A percentile compares a stretch with the other conserved stretches of the same genome.
Conservation (phyloP, 352 stramenopile species). For the Pythium graminicola region DNA sequence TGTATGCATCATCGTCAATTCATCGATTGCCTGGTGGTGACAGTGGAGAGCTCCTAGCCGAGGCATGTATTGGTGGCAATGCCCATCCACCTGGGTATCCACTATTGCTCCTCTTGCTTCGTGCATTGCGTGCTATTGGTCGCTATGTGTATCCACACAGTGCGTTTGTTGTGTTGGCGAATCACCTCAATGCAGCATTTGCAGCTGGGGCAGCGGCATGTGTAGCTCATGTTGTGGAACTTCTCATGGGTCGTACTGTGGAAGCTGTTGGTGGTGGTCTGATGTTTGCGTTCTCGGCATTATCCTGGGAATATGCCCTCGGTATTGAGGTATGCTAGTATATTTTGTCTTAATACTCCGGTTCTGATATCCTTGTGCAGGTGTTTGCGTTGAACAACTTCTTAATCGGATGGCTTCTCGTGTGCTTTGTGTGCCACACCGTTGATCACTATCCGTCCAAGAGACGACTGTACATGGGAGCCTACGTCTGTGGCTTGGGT, state of each 20-base stretch:
- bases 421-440: conserved; percentile 39
- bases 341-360: too few species aligned
- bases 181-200: conserved; percentile 31
- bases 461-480: conserved; percentile 38
- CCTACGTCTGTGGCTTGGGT: conserved; percentile 83
- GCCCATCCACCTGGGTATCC: conserved; percentile 92
- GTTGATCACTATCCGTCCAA: conserved; percentile 5
- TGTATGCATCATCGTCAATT: conserved; percentile 20
- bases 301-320: conserved; percentile 89
- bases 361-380: conserved; percentile 32
- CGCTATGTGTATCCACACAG: conserved; percentile 5
- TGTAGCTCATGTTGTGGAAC: conserved; percentile 32
- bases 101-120: conserved; percentile 74
- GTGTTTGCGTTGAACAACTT: conserved; percentile 95
- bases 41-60: conserved; percentile 85
- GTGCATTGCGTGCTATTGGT: conserved; percentile 9
- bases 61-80: conserved; percentile 86
- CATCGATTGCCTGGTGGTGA: conserved; percentile 56
- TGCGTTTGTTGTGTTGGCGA: conserved; percentile 32
- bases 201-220: conserved; percentile 29
- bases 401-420: conserved; percentile 67
- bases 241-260: conserved; percentile 16
- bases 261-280: conserved; percentile 35
- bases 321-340: conserved; percentile 37
- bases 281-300: conserved; percentile 68